A percentile compares a stretch with the other conserved stretches of the same genome.
Evolutionary conservation across 306 rosid genomes (phyloP).

Genomic region (Casuarina equisetifolia): DNA sequence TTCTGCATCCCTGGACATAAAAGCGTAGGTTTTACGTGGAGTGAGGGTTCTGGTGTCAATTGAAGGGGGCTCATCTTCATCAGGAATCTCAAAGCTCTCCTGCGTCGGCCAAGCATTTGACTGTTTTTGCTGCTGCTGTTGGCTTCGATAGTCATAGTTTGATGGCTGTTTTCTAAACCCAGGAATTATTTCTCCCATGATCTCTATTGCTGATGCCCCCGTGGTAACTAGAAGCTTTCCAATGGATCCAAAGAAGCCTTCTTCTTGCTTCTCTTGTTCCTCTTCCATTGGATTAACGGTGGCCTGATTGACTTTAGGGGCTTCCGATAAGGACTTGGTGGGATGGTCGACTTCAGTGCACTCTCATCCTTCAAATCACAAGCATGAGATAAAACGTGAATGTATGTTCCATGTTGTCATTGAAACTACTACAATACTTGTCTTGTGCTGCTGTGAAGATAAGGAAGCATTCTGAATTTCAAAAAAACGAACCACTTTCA

Average conservation of each 20-base stretch:
- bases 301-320: slow-evolving; percentile 72
- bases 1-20: slow-evolving; percentile 86
- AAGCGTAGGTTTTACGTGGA: slow-evolving; percentile 82
- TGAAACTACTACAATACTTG: slow-evolving; percentile 3
- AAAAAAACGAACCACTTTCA: not conserved
- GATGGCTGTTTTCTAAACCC: slow-evolving; percentile 48
- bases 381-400: slow-evolving; percentile 22
- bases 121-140: slow-evolving; percentile 48
- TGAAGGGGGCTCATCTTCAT: slow-evolving; percentile 76
- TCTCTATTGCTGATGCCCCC: slow-evolving; percentile 51
- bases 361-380: slow-evolving; percentile 56
- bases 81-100: slow-evolving; percentile 81
- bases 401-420: not conserved
- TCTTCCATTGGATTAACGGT: slow-evolving; percentile 69
- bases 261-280: slow-evolving; percentile 79
- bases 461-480: slow-evolving; percentile 14
- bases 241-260: slow-evolving; percentile 74
- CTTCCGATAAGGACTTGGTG: slow-evolving; percentile 57
- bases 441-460: slow-evolving; percentile 1
- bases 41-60: slow-evolving; percentile 71
- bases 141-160: slow-evolving; percentile 44
- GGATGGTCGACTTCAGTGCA: slow-evolving; percentile 33
- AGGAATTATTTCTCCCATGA: slow-evolving; percentile 71
- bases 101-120: slow-evolving; percentile 72
- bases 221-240: slow-evolving; percentile 65